phyloP scores from a whole-genome alignment of 1,284 basidiomycete genomes.

The Caloboletus inedulis region DNA sequence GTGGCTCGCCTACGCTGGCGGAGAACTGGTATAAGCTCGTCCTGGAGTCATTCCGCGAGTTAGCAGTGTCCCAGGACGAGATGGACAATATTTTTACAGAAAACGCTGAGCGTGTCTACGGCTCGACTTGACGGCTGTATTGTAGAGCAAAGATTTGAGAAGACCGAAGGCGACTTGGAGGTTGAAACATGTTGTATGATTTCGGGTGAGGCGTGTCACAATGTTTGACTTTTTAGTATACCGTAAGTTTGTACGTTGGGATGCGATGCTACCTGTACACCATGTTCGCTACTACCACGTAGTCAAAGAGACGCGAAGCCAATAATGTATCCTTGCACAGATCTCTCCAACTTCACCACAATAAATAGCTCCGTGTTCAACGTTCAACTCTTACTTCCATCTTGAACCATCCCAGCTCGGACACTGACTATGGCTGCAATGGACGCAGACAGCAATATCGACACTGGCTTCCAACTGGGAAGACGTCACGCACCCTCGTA shows the following conservation, averaged over 20 bases:
- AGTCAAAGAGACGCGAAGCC: conserved; percentile 1
- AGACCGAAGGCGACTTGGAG: not conserved
- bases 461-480: conserved; percentile 18
- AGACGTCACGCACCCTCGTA: conserved; percentile 23
- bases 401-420: not conserved
- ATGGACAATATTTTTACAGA: conserved; percentile 69
- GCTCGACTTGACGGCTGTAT: conserved; percentile 15
- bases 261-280: not conserved
- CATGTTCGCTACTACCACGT: conserved; percentile 4
- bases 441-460: conserved; percentile 18
- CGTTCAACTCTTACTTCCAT: conserved; percentile 3
- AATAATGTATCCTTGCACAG: conserved; percentile 11
- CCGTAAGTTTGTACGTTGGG: not conserved
- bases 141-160: not conserved
- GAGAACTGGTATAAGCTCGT: conserved; percentile 80
- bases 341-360: not conserved
- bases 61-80: conserved; percentile 75
- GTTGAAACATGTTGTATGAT: not conserved
- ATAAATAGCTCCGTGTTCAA: conserved; percentile 7
- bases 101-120: conserved; percentile 67
- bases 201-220: not conserved
- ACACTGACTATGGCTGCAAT: conserved; percentile 7
- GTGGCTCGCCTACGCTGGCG: conserved; percentile 55
- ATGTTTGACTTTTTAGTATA: not conserved
- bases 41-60: conserved; percentile 75